Evolutionary conservation across 768 basidiomycete genomes (phyloP), one percentile per base, ranked within the genome.

Genomic region (Wakefieldia striispora): DNA sequence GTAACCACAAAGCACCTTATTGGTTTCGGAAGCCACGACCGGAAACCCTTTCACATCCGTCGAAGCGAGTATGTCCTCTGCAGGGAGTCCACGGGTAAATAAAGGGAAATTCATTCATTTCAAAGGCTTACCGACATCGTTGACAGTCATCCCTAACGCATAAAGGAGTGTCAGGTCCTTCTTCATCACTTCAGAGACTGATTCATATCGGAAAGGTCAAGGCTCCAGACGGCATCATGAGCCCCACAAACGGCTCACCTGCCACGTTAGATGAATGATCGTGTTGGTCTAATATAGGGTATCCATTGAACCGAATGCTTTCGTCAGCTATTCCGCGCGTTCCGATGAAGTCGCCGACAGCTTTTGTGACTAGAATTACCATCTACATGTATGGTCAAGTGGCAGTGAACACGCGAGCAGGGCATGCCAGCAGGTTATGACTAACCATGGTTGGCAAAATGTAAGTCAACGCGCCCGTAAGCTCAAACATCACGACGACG

Each of bases 401-500:
- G 49, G 40, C 39, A n/a, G 11, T 56, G 31, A 56, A 37, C 17
- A 34, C 23, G 16, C 39, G 43, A 40, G 51, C 24, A 43, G 54
- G 40, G 37, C 23, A 33, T 40, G 49, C 44, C 41, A 40, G 45
- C 21, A 27, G 36, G 27, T 33, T 38, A 16, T 13, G 20, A 60
- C 78, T 58, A 56, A 94, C 95, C 97, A 99, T 99, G 13, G 93
- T 95, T 6, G 97, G 97, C 23, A 99, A 71, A 57, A 98, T 95
- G 64, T 99, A 98, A 17, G 93, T 97, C 61, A 98, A 68, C 6
- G 97, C 95, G 12, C 97, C 97, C 4, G 97, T 99, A 17, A 99
- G 77, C 62, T 98, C 95, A 66, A 97, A 98, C 94, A 99, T 98
- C 69, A 99, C 95, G 31, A 98, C 97, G 8, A 98, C 97, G 6